phyloP scores from a whole-genome alignment of 768 basidiomycete genomes.

The Lepiota brunneoincarnata region DNA sequence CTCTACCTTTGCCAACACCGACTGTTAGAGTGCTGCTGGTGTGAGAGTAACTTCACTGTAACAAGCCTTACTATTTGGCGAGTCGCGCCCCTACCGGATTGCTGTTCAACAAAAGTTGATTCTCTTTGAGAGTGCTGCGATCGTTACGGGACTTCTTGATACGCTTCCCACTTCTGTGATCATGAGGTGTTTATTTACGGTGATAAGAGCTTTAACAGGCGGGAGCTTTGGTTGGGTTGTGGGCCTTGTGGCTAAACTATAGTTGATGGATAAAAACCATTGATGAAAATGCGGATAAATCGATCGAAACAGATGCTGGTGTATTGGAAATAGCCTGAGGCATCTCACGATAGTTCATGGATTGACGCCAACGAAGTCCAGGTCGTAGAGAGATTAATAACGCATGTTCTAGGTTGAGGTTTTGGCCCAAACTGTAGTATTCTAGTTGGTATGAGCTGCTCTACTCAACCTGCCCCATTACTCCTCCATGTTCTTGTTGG shows the following conservation, averaged over 20 bases:
- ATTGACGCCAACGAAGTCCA: not conserved
- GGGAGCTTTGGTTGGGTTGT: conserved; percentile 6
- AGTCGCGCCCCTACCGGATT: too few species aligned
- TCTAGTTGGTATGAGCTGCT: conserved; percentile 1
- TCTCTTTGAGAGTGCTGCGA: not conserved
- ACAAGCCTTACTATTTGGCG: too few species aligned
- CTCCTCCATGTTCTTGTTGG: conserved; percentile 61
- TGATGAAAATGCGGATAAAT: too few species aligned
- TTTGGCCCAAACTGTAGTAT: conserved; percentile 4
- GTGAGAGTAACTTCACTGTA: too few species aligned
- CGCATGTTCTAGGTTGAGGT: not conserved
- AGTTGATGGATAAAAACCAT: too few species aligned
- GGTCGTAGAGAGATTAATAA: not conserved
- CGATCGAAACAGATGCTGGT: too few species aligned
- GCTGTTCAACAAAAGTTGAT: too few species aligned
- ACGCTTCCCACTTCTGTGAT: not conserved
- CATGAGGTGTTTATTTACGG: conserved; percentile 1
- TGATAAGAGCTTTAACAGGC: not conserved
- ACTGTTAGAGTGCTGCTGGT: too few species aligned
- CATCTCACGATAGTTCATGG: too few species aligned
- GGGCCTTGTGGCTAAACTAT: too few species aligned
- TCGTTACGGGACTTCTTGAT: not conserved
- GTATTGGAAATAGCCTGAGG: too few species aligned
- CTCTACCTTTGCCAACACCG: too few species aligned
- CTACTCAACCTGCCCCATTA: conserved; percentile 8